Percentiles rank a stretch among this genome's conserved stretches.
Evolutionary conservation across 2,329 filamentous ascomycete genomes (phyloP).

Genomic region (Cladosporium sp.): DNA sequence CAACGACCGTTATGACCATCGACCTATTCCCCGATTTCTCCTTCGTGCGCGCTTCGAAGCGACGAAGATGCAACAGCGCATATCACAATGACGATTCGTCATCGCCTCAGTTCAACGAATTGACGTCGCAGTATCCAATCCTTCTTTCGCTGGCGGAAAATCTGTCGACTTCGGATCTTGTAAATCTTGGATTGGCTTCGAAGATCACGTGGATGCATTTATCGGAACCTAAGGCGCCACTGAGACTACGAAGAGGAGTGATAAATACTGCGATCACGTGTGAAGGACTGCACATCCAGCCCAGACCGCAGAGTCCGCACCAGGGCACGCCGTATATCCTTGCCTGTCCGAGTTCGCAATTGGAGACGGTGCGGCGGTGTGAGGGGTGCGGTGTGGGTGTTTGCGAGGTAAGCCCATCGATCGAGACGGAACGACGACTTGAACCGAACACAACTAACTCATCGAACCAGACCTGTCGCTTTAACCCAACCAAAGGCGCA

Average conservation of each 20-base stretch:
- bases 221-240: background rate
- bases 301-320: conserved; percentile 7
- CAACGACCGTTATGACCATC: conserved; percentile 7
- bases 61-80: background rate
- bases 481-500: conserved; percentile 8
- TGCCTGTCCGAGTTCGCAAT: conserved; percentile 1
- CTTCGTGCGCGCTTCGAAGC: conserved; percentile 1
- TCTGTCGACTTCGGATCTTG: conserved; percentile 2
- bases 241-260: background rate
- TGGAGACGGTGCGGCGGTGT: conserved; percentile 5
- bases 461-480: conserved; percentile 2
- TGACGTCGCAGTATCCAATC: conserved; percentile 11
- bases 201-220: conserved; percentile 3
- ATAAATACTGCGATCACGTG: background rate
- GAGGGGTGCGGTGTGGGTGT: conserved; percentile 10
- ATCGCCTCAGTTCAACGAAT: conserved; percentile 2
- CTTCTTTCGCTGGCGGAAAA: conserved; percentile 7
- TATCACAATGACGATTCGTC: background rate
- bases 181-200: conserved; percentile 10
- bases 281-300: conserved; percentile 8
- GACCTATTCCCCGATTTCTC: conserved; percentile 7
- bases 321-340: conserved; percentile 8
- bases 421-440: background rate
- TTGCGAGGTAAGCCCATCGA: conserved; percentile 1
- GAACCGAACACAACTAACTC: background rate